Evolutionary conservation across 2,329 filamentous ascomycete species (phyloP), one percentile per base, ranked within the genome.

Genomic region (Calonectria pseudoreteaudii): DNA sequence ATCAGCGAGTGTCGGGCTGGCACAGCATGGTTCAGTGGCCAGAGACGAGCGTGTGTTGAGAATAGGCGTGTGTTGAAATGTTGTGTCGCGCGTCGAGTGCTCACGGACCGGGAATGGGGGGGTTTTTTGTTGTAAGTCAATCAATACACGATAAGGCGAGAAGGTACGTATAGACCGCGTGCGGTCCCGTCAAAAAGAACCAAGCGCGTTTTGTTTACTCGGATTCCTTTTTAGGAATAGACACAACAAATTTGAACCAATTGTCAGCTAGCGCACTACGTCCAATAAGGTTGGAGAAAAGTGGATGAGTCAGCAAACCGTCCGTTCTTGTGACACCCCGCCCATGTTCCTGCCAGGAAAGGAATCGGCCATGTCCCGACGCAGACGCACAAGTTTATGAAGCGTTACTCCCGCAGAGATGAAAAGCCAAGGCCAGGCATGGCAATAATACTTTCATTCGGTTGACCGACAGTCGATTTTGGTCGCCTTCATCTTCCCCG

Each of bases 161-260:
- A n/a, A 47, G 44, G 65, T 65, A 74, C 50, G 69, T 64, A 66
- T 65, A 68, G 56, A 77, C 73, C 78, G 78, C 75, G 78, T 74
- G 72, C 28, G 53, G 68, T 77, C 56, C 56, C 36, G 66, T 78
- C 73, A 78, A 73, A 75, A 52, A 49, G 34, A 74, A 60, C 74
- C 53, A 77, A 75, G 79, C 81, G 81, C 80, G 82, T 82, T 81
- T 84, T 87, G 86, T 87, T 87, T 87, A 87, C 86, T 86, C 83
- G 74, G 34, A 79, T 75, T 78, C 82, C 80, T 72, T 44, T 82
- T 84, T 75, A 30, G 80, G 84, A 74, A 77, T 86, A 85, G 84
- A 75, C 76, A 30, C 71, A 73, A 74, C 74, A 78, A 20, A 71
- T 66, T 62, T 20, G 16, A 70, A 44, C 77, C 76, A 78, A 75